phyloP scores from a whole-genome alignment of 192 early-diverging fungal genomes.

The Umbelopsis vinacea region DNA sequence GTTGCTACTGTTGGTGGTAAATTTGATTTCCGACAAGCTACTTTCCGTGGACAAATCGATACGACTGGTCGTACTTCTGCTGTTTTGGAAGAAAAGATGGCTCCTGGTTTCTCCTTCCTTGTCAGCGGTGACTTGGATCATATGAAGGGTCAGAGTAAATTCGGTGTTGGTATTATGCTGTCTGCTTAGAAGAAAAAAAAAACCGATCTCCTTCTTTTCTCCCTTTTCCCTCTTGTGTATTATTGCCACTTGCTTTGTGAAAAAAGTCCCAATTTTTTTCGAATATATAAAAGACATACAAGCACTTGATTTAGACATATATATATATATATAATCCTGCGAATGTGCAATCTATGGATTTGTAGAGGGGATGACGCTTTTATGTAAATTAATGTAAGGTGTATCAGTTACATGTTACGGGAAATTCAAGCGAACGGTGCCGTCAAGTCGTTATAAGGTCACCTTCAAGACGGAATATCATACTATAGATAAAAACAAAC shows the following conservation, averaged over 20 bases:
- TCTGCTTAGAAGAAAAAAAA: slow-evolving; percentile 67
- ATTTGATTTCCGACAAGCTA: slow-evolving; percentile 92
- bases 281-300: slow-evolving; percentile 22
- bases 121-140: slow-evolving; percentile 96
- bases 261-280: slow-evolving; percentile 11
- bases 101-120: slow-evolving; percentile 89
- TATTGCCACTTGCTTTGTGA: slow-evolving; percentile 25
- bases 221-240: slow-evolving; percentile 24
- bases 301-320: slow-evolving; percentile 19
- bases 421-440: too few species aligned
- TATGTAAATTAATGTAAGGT: too few species aligned
- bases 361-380: neutral
- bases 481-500: too few species aligned
- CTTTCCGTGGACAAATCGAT: slow-evolving; percentile 91
- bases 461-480: too few species aligned
- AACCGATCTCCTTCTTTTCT: slow-evolving; percentile 9
- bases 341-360: neutral
- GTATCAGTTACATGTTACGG: too few species aligned
- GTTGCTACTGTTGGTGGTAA: slow-evolving; percentile 96
- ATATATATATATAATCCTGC: neutral
- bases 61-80: slow-evolving; percentile 86
- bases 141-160: slow-evolving; percentile 83
- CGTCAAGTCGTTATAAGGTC: too few species aligned
- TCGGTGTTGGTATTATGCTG: slow-evolving; percentile 87
- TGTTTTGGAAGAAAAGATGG: slow-evolving; percentile 95